These are phyloP conservation scores for Torulaspora indica DNA, from an alignment of 805 yeast species.

Conservation along the genomic window DNA sequence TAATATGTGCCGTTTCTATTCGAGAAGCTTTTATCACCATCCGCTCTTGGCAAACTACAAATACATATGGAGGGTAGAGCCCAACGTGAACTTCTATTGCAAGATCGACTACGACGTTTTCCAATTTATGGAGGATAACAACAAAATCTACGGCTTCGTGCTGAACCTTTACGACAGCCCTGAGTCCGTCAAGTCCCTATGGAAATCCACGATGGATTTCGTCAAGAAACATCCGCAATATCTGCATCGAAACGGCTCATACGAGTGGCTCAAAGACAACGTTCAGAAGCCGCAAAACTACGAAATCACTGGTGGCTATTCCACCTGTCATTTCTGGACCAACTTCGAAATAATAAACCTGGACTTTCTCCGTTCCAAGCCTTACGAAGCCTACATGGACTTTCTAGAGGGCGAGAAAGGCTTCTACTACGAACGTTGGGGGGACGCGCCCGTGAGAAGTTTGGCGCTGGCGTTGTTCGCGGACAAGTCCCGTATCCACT, in stretches of 20 bases:
- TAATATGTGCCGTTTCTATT: slow-evolving; percentile 80
- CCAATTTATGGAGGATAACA: slow-evolving; percentile 61
- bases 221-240: slow-evolving; percentile 53
- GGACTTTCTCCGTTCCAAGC: slow-evolving; percentile 70
- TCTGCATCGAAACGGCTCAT: slow-evolving; percentile 54
- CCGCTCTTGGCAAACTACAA: slow-evolving; percentile 56
- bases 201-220: slow-evolving; percentile 66
- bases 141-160: slow-evolving; percentile 70
- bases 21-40: slow-evolving; percentile 57
- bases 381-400: slow-evolving; percentile 61
- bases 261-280: slow-evolving; percentile 59
- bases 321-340: slow-evolving; percentile 83
- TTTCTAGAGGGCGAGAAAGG: slow-evolving; percentile 67
- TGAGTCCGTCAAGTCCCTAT: slow-evolving; percentile 54
- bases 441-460: slow-evolving; percentile 88
- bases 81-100: slow-evolving; percentile 62
- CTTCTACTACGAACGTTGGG: slow-evolving; percentile 89
- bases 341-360: slow-evolving; percentile 81
- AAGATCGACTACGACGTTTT: slow-evolving; percentile 72
- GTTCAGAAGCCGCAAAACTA: slow-evolving; percentile 47
- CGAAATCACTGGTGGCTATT: slow-evolving; percentile 43
- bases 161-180: slow-evolving; percentile 67
- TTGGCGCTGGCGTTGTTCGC: slow-evolving; percentile 69
- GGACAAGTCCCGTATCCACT: slow-evolving; percentile 64
- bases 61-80: slow-evolving; percentile 82